These are phyloP conservation scores for Rasamsonia emersonii DNA, from an alignment of 2,329 filamentous ascomycete genomes.

Conservation along the genomic window DNA sequence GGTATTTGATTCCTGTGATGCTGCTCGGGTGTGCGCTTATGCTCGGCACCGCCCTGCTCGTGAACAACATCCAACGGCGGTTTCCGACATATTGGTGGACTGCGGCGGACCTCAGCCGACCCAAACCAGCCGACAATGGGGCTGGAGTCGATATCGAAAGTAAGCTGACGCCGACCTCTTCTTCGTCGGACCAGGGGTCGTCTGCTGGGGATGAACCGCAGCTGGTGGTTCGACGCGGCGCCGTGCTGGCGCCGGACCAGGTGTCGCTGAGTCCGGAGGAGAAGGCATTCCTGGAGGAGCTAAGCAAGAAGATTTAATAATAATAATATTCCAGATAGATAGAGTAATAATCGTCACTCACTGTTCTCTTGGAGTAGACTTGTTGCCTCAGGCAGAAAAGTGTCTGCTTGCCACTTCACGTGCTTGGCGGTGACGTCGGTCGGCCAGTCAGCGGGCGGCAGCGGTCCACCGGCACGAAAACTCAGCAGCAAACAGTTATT, in stretches of 20 bases:
- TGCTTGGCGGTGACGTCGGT: constrained; percentile 8
- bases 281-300: constrained; percentile 20
- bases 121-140: constrained; percentile 1
- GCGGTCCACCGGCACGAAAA: constrained; percentile 7
- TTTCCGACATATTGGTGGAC: constrained; percentile 64
- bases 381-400: constrained; percentile 3
- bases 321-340: too few species aligned
- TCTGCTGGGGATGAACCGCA: constrained; percentile 17
- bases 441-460: constrained; percentile 5
- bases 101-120: constrained; percentile 17
- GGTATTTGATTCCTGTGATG: constrained; percentile 58
- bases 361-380: constrained; percentile 17
- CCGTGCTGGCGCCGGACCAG: constrained; percentile 25
- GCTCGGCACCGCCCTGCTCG: constrained; percentile 51
- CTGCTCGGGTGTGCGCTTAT: constrained; percentile 54
- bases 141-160: constrained; percentile 2
- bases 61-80: constrained; percentile 61
- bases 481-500: too few species aligned
- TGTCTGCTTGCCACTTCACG: constrained; percentile 8
- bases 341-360: too few species aligned
- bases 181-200: constrained; percentile 4
- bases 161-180: background rate
- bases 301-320: constrained; percentile 31
- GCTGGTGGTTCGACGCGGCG: constrained; percentile 21
- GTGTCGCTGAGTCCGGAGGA: constrained; percentile 26